Conservation (phyloP, 305 asterid genomes). For the Solanum aculeatissimum region DNA sequence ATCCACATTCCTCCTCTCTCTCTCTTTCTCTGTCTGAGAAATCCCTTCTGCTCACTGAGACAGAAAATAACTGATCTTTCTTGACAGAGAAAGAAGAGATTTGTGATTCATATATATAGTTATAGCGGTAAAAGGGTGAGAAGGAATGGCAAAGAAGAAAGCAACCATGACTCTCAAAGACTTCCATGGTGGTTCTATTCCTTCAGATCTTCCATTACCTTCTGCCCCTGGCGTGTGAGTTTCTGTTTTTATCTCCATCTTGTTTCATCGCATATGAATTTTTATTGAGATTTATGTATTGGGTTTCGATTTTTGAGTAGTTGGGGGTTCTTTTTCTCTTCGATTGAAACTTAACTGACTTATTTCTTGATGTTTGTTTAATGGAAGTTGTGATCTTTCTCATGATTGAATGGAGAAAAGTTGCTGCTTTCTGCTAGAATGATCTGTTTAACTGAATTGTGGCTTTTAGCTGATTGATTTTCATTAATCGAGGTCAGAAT, state of each 20-base stretch:
- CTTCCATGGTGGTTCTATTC: slow-evolving; percentile 95
- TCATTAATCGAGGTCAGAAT: neutral
- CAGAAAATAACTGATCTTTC: neutral
- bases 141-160: slow-evolving; percentile 71
- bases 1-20: neutral
- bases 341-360: neutral
- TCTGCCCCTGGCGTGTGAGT: slow-evolving; percentile 97
- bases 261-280: neutral
- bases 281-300: neutral
- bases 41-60: neutral
- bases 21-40: neutral
- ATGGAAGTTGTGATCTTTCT: neutral
- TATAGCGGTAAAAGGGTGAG: neutral
- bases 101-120: neutral
- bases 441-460: neutral
- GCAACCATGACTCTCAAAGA: slow-evolving; percentile 93
- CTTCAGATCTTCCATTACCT: slow-evolving; percentile 93
- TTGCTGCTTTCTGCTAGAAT: neutral
- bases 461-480: neutral
- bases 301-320: neutral
- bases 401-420: neutral
- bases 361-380: neutral
- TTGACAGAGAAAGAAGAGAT: neutral
- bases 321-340: neutral
- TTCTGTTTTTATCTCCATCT: neutral